These are phyloP conservation scores for Boeremia lycopersici DNA, from an alignment of 2,329 filamentous ascomycete species.

Conservation along the genomic window DNA sequence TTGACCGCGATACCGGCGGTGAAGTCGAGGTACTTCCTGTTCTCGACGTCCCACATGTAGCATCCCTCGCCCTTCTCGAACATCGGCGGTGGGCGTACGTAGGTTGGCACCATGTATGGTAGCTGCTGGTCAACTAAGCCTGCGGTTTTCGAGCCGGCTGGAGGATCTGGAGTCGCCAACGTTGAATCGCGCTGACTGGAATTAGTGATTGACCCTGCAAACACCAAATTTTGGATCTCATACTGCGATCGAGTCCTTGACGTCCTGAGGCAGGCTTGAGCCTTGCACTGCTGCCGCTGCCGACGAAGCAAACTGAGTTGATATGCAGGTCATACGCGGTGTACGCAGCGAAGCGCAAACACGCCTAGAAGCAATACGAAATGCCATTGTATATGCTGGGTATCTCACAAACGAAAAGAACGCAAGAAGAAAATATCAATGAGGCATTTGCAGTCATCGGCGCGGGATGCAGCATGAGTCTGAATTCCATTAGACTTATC, in stretches of 20 bases:
- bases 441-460: conserved; percentile 21
- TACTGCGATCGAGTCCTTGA: conserved; percentile 51
- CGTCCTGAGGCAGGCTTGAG: conserved; percentile 50
- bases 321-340: conserved; percentile 27
- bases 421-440: conserved; percentile 5
- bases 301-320: conserved; percentile 48
- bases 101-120: conserved; percentile 94
- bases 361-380: conserved; percentile 37
- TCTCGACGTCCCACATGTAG: conserved; percentile 88
- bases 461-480: conserved; percentile 26
- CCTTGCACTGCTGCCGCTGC: conserved; percentile 45
- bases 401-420: conserved; percentile 13
- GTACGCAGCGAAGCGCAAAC: conserved; percentile 35
- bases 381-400: conserved; percentile 33
- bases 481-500: conserved; percentile 14
- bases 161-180: conserved; percentile 73
- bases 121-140: conserved; percentile 75
- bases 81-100: conserved; percentile 85
- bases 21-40: conserved; percentile 88
- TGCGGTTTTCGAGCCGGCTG: conserved; percentile 74
- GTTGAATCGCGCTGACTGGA: conserved; percentile 36
- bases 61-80: conserved; percentile 88
- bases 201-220: conserved; percentile 16
- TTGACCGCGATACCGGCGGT: conserved; percentile 97
- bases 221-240: neutral